These are phyloP conservation scores for Mortierella sp. DNA, from an alignment of 371 early-diverging fungal species.

Conservation along the genomic window DNA sequence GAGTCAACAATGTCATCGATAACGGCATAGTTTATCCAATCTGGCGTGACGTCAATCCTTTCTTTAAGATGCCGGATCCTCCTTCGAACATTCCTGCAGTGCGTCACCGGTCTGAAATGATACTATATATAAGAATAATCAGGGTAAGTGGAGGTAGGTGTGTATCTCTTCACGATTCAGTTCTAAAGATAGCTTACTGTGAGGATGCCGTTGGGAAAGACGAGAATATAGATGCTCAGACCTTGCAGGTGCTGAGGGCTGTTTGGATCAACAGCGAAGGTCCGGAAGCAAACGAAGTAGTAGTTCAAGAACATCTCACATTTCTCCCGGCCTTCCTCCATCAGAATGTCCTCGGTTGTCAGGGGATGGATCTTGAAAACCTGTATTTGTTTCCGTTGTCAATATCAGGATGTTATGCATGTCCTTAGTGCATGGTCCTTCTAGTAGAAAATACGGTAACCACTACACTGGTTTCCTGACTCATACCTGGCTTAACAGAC, in stretches of 20 bases:
- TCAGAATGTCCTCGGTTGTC: constrained; percentile 92
- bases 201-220: constrained; percentile 73
- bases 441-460: too few relatives aligned
- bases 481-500: constrained; percentile 69
- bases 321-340: constrained; percentile 92
- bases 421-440: too few relatives aligned
- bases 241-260: constrained; percentile 81
- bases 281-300: constrained; percentile 91
- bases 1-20: constrained; percentile 89
- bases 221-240: constrained; percentile 86
- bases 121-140: constrained; percentile 52
- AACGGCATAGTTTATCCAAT: constrained; percentile 93
- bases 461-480: too few relatives aligned
- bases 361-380: constrained; percentile 84
- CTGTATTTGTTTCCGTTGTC: constrained; percentile 13
- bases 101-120: constrained; percentile 69
- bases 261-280: constrained; percentile 78
- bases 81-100: constrained; percentile 70
- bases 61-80: constrained; percentile 74
- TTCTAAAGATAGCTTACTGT: constrained; percentile 66
- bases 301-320: constrained; percentile 93
- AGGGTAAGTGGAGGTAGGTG: neutral
- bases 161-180: too few relatives aligned
- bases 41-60: constrained; percentile 69
- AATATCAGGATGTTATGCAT: too few relatives aligned